A percentile compares a stretch with the other conserved stretches of the same genome.
Evolutionary conservation across 768 basidiomycete genomes (phyloP).

Genomic region (Hygrophoropsis aurantiaca): DNA sequence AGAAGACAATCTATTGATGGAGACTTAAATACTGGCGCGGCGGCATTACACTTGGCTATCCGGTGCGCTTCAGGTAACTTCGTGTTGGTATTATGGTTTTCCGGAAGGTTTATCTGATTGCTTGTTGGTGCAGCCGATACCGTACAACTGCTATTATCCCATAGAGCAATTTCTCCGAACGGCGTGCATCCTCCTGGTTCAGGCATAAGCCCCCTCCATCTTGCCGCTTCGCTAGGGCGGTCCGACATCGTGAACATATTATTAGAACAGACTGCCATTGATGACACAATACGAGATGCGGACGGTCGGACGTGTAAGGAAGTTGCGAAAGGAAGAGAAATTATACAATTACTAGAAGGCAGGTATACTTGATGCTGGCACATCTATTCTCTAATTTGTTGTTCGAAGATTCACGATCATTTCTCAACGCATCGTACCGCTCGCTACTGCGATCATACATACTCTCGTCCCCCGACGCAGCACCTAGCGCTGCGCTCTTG

Average conservation of each 20-base stretch:
- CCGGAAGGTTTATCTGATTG: slow-evolving; percentile 2
- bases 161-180: slow-evolving; percentile 79
- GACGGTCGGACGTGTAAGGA: slow-evolving; percentile 71
- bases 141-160: slow-evolving; percentile 62
- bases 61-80: slow-evolving; percentile 71
- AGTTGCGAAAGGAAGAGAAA: slow-evolving; percentile 69
- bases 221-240: slow-evolving; percentile 72
- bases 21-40: slow-evolving; percentile 64
- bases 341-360: slow-evolving; percentile 69
- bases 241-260: slow-evolving; percentile 72
- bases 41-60: slow-evolving; percentile 80
- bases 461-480: slow-evolving; percentile 47
- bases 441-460: slow-evolving; percentile 74
- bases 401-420: slow-evolving; percentile 69
- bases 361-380: slow-evolving; percentile 12
- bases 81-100: background rate
- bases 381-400: background rate
- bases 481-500: slow-evolving; percentile 46
- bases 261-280: slow-evolving; percentile 75
- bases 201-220: slow-evolving; percentile 69
- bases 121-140: slow-evolving; percentile 53
- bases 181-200: slow-evolving; percentile 72
- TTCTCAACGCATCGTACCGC: slow-evolving; percentile 72
- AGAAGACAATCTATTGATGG: slow-evolving; percentile 48
- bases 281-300: slow-evolving; percentile 72